Base-by-base conservation (phyloP, 495 filamentous ascomycete genomes). In the Haplographium delicatum region DNA sequence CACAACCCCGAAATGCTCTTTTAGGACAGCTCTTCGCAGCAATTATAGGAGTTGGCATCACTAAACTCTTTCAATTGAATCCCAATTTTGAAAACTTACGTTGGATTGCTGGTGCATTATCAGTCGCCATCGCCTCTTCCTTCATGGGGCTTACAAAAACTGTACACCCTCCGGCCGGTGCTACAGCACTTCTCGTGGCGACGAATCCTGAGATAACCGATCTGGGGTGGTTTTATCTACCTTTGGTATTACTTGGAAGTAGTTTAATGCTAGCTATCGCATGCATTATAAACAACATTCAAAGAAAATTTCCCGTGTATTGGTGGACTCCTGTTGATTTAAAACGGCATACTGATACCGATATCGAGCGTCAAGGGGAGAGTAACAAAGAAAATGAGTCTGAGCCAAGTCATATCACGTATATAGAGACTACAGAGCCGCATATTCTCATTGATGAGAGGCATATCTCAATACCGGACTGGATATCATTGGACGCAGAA, bases 141-240 rank as follows among this genome's bases (percentile, higher is more conserved):
- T 40, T 81, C 43, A 96, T 95, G 91, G 72, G 76, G 0, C 53
- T 89, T 8, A 93, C 88, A 0, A 81, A 82, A 5, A 93, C 89
- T 0, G 73, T 90, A 1, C 86, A 96, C 60, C 91, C 91, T 5
- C 91, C 91, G 0, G 91, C 88, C 0, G 91, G 91, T 6, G 91
- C 91, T 2, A 94, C 88, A 0, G 88, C 91, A 0, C 66, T 96
- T 1, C 68, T 95, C 16, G 87, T 87, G 0, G 86, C 85, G 2
- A 75, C 83, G 0, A 77, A 85, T 39, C 58, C 74, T 1, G 64
- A 67, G 1, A 67, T 83, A 0, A 68, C 72, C 13, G 62, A 59
- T 1, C 64, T 95, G 44, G 88, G 86, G 4, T 95, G 88, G 89
- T 79, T 75, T 30, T 65, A 93, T 26, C 64, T 93, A 3, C 76